These are phyloP conservation scores for Globisporangium sylvaticum DNA, from an alignment of 352 stramenopile species.

Conservation along the genomic window DNA sequence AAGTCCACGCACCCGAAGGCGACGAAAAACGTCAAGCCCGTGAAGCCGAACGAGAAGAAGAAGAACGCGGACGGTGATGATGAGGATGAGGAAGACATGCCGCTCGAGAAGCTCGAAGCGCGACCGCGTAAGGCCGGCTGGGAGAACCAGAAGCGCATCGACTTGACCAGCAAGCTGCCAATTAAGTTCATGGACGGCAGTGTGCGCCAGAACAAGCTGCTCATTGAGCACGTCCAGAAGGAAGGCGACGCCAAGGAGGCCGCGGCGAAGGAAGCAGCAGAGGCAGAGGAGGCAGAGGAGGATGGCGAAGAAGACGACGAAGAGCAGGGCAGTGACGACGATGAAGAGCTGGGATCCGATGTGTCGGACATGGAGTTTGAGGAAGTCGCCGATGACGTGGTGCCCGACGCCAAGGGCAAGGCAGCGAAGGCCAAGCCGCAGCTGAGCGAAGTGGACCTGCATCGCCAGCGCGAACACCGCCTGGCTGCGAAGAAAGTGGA, in stretches of 20 bases:
- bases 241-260: conserved; percentile 20
- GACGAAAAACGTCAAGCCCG: conserved; percentile 11
- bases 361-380: conserved; percentile 85
- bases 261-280: conserved; percentile 27
- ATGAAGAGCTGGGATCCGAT: conserved; percentile 51
- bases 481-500: conserved; percentile 83
- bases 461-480: conserved; percentile 59
- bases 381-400: conserved; percentile 39
- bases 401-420: conserved; percentile 4
- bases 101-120: conserved; percentile 77
- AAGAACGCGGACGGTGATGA: conserved; percentile 11
- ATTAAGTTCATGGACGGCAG: conserved; percentile 87
- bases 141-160: conserved; percentile 49
- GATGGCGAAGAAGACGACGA: conserved; percentile 35
- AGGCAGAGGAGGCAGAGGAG: conserved; percentile 33
- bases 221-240: conserved; percentile 37
- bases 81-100: conserved; percentile 39
- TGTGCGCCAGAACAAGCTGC: conserved; percentile 68
- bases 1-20: conserved; percentile 45
- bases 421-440: conserved; percentile 12
- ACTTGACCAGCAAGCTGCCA: conserved; percentile 69
- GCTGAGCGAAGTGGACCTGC: conserved; percentile 52
- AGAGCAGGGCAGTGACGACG: conserved; percentile 19
- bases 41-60: conserved; percentile 19
- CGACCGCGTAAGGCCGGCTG: conserved; percentile 57